A percentile compares a stretch with the other conserved stretches of the same genome.
These are phyloP conservation scores for Glycine latifolia DNA, from an alignment of 306 rosid genomes.

Conservation along the genomic window DNA sequence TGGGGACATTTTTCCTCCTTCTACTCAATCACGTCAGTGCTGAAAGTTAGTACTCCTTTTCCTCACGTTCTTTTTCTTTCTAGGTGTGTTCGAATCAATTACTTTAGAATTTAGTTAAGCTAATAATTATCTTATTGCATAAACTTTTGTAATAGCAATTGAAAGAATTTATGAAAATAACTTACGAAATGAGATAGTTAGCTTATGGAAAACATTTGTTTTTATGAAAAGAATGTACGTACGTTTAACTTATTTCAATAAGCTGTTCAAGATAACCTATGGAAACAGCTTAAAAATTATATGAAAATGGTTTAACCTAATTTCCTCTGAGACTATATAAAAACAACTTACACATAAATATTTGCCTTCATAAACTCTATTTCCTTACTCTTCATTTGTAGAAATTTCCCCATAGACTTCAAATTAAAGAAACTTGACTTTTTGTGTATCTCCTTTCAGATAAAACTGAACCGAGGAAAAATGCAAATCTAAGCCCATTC, in stretches of 20 bases:
- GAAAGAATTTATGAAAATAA: not conserved
- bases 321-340: not conserved
- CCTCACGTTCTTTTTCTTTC: no score
- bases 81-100: not conserved
- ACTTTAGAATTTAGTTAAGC: not conserved
- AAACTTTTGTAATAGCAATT: not conserved
- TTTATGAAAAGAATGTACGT: no score
- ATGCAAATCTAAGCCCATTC: slow-evolving; percentile 56
- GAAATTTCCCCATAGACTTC: not conserved
- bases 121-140: not conserved
- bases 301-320: not conserved
- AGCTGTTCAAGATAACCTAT: not conserved
- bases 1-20: slow-evolving; percentile 51
- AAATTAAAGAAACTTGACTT: not conserved
- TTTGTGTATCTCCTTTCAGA: slow-evolving; percentile 46
- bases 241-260: no score
- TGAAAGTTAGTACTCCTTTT: slow-evolving; percentile 50
- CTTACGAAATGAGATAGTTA: not conserved
- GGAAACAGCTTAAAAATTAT: not conserved
- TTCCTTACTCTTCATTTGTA: not conserved
- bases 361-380: not conserved
- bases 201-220: no score
- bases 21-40: slow-evolving; percentile 53
- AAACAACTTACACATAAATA: not conserved
- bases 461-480: slow-evolving; percentile 40